phyloP scores from a whole-genome alignment of 306 rosid genomes.

The Prunus persica region DNA sequence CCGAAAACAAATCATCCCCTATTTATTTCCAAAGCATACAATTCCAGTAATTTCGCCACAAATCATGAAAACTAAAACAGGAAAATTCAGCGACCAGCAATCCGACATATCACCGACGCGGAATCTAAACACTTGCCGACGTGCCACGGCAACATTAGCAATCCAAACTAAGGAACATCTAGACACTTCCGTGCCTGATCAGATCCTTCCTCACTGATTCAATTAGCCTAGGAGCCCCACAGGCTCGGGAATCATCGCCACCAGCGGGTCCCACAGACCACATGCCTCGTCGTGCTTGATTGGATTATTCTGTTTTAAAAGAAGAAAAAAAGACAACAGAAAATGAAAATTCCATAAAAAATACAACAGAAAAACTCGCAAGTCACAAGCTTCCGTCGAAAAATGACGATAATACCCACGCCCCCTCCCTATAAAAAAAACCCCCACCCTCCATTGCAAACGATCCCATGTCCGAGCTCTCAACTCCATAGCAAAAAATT shows the following conservation, averaged over 20 bases:
- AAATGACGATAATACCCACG: conserved; percentile 41
- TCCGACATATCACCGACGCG: not conserved
- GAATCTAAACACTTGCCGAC: not conserved
- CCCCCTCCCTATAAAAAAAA: conserved; percentile 29
- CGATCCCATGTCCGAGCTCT: conserved; percentile 19
- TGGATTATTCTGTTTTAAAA: not conserved
- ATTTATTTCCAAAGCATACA: not conserved
- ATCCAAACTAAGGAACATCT: not conserved
- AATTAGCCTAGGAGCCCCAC: conserved; percentile 16
- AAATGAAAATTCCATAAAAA: not conserved
- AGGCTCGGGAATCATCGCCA: conserved; percentile 22
- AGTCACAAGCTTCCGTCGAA: rapidly evolving
- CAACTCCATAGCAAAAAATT: not conserved
- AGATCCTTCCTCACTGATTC: not conserved
- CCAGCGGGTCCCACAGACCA: conserved; percentile 15
- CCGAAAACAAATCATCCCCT: not conserved
- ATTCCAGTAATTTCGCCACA: not conserved
- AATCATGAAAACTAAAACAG: not conserved
- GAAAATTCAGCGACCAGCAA: not conserved
- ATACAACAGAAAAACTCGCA: not conserved
- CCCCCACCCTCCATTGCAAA: not conserved
- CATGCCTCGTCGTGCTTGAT: not conserved
- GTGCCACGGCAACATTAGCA: not conserved
- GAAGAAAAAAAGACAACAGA: not conserved
- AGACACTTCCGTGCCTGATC: not conserved